Evolutionary conservation across 805 yeast species (phyloP), one percentile per base, ranked within the genome.

Genomic region (Kodamaea nitidulidarum): DNA sequence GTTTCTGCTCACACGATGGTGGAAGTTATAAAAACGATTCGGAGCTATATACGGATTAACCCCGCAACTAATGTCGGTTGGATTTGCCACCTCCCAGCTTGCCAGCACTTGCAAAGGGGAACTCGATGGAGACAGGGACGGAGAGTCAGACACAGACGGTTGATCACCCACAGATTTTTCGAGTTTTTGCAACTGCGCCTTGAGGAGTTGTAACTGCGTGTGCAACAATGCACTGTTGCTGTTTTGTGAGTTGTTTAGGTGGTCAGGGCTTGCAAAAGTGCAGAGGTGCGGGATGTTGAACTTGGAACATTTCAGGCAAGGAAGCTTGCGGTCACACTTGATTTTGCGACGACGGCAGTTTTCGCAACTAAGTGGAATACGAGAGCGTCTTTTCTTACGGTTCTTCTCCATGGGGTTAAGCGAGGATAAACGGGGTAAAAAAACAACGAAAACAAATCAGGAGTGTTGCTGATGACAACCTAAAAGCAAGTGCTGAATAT

Each of bases 281-380:
- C 48, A 44, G 7, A 33, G 26, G 30, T 41, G 48, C 3, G 43
- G 40, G 15, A 44, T 37, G 14, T 43, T 41, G n/a, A 39, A 25
- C 33, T 41, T 44, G 9, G 31, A 27, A 18, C 45, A 44, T 11
- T 42, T 41, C n/a, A 56, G 48, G 40, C 68, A 63, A 3, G 71
- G 68, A 29, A 54, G 48, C 10, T 56, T 43, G 15, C 61, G 50
- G 39, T 65, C 66, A 43, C 70, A 65, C 49, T 71, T 73, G 26
- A 71, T 71, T 48, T 74, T 74, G 32, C 73, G 56, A 49, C 59
- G 65, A 14, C 75, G 60, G 43, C 79, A 74, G 28, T 65, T 65
- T 17, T 65, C 67, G 46, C 80, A 74, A 0, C 73, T 71, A 7
- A 75, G 46, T 0, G 73, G 63, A 42, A 67, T 59, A 35, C 78